phyloP scores from a whole-genome alignment of 1,139 yeast species.

The Candida sojae region DNA sequence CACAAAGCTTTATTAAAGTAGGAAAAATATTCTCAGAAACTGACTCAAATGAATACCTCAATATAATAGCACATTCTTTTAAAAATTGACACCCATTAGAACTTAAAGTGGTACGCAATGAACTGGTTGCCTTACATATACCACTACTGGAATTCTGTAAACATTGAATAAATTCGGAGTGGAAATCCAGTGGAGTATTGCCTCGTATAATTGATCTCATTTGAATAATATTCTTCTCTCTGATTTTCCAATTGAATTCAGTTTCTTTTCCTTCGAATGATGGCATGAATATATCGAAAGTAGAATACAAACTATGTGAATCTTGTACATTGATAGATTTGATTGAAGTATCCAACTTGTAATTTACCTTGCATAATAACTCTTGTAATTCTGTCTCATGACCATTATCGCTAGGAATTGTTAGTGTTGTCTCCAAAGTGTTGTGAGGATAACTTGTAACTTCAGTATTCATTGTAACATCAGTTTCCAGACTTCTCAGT shows the following conservation, averaged over 20 bases:
- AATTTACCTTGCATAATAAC: conserved; percentile 23
- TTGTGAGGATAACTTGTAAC: neutral
- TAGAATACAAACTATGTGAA: conserved; percentile 19
- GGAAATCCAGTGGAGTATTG: conserved; percentile 38
- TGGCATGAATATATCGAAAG: conserved; percentile 21
- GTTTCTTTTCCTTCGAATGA: conserved; percentile 80
- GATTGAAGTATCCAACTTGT: conserved; percentile 27
- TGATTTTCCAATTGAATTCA: conserved; percentile 78
- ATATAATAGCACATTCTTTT: conserved; percentile 65
- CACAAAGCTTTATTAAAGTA: conserved; percentile 60
- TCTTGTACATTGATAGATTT: conserved; percentile 18
- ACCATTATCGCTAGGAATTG: neutral
- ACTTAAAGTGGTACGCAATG: conserved; percentile 83
- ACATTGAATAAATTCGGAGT: conserved; percentile 43
- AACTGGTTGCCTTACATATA: conserved; percentile 64
- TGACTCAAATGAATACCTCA: conserved; percentile 55
- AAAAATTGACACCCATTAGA: conserved; percentile 74
- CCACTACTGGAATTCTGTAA: conserved; percentile 57
- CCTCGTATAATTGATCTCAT: conserved; percentile 67
- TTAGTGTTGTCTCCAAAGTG: neutral
- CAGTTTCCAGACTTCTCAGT: conserved; percentile 2
- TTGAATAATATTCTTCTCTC: conserved; percentile 64
- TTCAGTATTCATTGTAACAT: neutral
- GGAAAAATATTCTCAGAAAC: conserved; percentile 64
- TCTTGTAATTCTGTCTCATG: conserved; percentile 15